Conservation (phyloP, 2,329 filamentous ascomycete genomes). For the Sporothrix mexicana region DNA sequence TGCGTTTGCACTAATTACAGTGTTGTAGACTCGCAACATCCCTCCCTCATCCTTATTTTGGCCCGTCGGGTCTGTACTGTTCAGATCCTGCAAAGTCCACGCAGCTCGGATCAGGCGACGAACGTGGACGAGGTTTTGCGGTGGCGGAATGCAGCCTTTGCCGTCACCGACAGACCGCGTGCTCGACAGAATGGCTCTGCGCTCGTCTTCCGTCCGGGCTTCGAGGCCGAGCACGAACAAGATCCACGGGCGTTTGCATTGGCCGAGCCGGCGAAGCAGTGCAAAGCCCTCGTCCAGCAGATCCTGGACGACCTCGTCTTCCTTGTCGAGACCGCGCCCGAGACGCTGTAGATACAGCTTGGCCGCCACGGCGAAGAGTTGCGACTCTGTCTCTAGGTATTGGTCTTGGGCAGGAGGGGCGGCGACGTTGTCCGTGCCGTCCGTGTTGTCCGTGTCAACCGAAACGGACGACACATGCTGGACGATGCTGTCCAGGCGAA, state of each 20-base stretch:
- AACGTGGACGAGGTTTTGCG: constrained; percentile 29
- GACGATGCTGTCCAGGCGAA: constrained; percentile 32
- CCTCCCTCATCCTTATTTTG: not conserved
- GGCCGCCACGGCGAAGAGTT: constrained; percentile 30
- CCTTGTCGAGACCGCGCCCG: constrained; percentile 18
- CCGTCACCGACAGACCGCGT: not conserved
- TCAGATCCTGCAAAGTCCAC: constrained; percentile 35
- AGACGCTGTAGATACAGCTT: constrained; percentile 35
- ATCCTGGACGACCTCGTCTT: not conserved
- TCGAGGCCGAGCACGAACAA: constrained; percentile 37
- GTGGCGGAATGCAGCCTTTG: not conserved
- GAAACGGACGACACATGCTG: constrained; percentile 31
- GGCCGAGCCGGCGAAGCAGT: not conserved
- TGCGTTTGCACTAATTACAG: constrained; percentile 35
- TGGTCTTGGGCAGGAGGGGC: too few species aligned
- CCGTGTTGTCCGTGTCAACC: not conserved
- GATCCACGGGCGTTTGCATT: constrained; percentile 34
- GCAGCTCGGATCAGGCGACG: constrained; percentile 30
- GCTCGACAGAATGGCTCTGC: constrained; percentile 27
- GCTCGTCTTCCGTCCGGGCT: constrained; percentile 34
- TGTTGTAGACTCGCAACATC: constrained; percentile 34
- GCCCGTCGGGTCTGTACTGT: not conserved
- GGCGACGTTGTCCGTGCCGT: too few species aligned
- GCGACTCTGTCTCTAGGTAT: constrained; percentile 15
- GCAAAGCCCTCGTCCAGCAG: constrained; percentile 16